A percentile compares a stretch with the other conserved stretches of the same genome.
Conservation (phyloP, 768 basidiomycete genomes). For the Mycena pura region DNA sequence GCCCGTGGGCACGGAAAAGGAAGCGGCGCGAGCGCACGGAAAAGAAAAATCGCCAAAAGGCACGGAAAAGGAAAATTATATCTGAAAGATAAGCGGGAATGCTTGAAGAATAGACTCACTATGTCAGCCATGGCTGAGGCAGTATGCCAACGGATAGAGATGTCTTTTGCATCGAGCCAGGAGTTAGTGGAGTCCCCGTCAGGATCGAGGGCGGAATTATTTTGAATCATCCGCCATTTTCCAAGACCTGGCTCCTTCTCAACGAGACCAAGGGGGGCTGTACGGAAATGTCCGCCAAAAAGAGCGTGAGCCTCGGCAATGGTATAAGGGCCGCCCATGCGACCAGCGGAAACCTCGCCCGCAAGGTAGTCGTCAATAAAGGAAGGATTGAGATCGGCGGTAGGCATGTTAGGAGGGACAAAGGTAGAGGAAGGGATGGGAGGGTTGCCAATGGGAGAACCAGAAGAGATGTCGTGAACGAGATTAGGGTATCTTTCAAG, state of each 20-base stretch:
- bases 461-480: background rate
- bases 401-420: slow-evolving; percentile 5
- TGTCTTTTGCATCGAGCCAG: too few species aligned
- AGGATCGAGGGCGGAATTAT: background rate
- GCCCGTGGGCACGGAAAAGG: background rate
- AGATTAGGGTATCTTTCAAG: background rate
- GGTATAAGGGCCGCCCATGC: background rate
- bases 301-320: background rate
- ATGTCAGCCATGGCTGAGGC: background rate
- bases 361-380: slow-evolving; percentile 9
- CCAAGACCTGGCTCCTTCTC: too few species aligned
- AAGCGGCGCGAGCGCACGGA: background rate
- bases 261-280: background rate
- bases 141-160: background rate
- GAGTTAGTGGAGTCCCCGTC: slow-evolving; percentile 3
- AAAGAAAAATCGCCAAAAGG: background rate
- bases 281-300: slow-evolving; percentile 6
- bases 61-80: background rate
- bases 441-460: slow-evolving; percentile 10
- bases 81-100: background rate
- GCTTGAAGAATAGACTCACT: slow-evolving; percentile 3
- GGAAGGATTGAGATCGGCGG: too few species aligned
- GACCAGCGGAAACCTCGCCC: background rate
- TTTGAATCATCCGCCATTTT: slow-evolving; percentile 6
- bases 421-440: slow-evolving; percentile 1